These are phyloP conservation scores for Amylocarpus encephaloides DNA, from an alignment of 2,329 filamentous ascomycete genomes.

Conservation along the genomic window DNA sequence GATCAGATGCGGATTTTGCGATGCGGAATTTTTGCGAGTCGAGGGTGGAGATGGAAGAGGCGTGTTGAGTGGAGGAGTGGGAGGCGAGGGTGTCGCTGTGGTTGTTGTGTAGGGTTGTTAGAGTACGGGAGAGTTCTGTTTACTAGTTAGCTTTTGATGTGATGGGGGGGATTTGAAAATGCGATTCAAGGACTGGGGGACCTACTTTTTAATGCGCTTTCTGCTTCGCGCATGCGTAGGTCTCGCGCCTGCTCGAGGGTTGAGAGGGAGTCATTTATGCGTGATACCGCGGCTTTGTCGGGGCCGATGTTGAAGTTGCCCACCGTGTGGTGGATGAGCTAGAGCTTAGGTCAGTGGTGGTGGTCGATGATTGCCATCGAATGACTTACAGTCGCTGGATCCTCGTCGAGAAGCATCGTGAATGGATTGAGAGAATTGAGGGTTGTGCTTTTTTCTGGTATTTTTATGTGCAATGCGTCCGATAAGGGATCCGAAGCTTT, in stretches of 20 bases:
- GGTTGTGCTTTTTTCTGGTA: no score
- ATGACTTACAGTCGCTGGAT: constrained; percentile 71
- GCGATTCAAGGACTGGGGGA: neutral
- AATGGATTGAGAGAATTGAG: neutral
- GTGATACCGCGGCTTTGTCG: constrained; percentile 76
- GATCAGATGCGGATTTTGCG: constrained; percentile 82
- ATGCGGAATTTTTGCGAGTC: constrained; percentile 92
- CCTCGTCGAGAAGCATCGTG: constrained; percentile 91
- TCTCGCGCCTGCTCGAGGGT: constrained; percentile 81
- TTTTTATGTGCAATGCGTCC: neutral
- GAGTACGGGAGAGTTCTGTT: constrained; percentile 61
- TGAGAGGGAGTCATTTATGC: constrained; percentile 76
- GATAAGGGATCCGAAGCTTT: neutral
- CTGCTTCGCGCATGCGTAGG: constrained; percentile 65
- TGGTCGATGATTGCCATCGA: neutral
- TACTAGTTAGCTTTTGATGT: constrained; percentile 15
- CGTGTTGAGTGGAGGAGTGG: constrained; percentile 75
- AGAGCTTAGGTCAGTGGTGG: constrained; percentile 15
- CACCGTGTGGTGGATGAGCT: constrained; percentile 89
- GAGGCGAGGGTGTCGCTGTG: constrained; percentile 68
- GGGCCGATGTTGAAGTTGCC: constrained; percentile 91
- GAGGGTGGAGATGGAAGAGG: constrained; percentile 74
- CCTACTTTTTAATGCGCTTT: constrained; percentile 56
- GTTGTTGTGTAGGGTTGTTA: constrained; percentile 68
- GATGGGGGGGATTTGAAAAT: constrained; percentile 10